These are phyloP conservation scores for Seiridium cupressi DNA, from an alignment of 2,329 filamentous ascomycete genomes.

Conservation along the genomic window DNA sequence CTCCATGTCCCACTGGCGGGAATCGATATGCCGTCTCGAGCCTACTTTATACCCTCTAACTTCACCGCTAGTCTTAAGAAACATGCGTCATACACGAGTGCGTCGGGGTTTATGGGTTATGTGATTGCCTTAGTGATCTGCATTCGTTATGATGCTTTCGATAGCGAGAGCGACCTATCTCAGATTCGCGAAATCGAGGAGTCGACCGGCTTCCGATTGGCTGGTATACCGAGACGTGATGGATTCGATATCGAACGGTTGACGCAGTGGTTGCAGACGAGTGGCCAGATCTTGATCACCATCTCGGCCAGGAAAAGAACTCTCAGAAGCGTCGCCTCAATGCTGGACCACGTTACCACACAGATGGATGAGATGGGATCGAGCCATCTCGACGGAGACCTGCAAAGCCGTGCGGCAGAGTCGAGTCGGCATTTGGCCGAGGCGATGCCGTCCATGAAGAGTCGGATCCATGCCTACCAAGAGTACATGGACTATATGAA, in stretches of 20 bases:
- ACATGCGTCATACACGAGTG: background rate
- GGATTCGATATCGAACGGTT: background rate
- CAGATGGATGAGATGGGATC: background rate
- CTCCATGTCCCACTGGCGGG: no score
- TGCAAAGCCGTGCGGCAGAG: background rate
- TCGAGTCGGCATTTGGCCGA: background rate
- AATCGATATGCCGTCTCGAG: no score
- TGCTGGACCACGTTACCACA: background rate
- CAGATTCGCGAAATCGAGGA: background rate
- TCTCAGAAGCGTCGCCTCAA: background rate
- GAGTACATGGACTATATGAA: constrained; percentile 1
- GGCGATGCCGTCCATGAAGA: background rate
- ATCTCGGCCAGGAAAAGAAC: background rate
- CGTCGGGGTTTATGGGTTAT: background rate
- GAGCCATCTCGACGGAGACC: background rate
- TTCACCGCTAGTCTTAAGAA: background rate
- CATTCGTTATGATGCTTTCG: background rate
- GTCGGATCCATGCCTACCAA: background rate
- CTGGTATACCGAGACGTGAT: background rate
- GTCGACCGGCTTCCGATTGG: background rate
- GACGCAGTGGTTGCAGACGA: background rate
- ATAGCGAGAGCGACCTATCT: background rate
- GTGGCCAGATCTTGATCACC: background rate
- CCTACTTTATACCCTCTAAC: no score
- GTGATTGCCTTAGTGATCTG: background rate